Conservation (phyloP, 768 basidiomycete genomes). For the Macrolepiota dolichaula region DNA sequence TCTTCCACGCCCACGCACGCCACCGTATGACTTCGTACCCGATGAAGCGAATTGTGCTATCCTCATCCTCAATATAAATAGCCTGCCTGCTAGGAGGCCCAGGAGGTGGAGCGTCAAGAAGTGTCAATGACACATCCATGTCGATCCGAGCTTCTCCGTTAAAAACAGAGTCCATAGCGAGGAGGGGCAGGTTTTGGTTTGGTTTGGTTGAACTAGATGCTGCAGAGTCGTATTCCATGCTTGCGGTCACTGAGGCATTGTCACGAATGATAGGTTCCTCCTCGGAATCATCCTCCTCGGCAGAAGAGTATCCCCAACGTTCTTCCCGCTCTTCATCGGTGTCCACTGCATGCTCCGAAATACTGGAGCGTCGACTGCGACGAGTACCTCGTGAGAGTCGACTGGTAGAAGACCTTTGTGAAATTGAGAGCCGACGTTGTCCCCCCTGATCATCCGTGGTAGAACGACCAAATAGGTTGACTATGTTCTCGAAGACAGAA, state of each 20-base stretch:
- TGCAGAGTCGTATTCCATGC: constrained; percentile 70
- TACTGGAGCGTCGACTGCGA: constrained; percentile 51
- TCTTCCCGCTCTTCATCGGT: constrained; percentile 61
- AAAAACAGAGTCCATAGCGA: constrained; percentile 75
- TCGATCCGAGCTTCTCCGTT: constrained; percentile 83
- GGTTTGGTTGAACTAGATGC: constrained; percentile 56
- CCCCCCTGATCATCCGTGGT: constrained; percentile 35
- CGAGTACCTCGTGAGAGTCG: constrained; percentile 46
- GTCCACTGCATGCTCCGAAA: constrained; percentile 56
- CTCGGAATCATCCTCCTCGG: constrained; percentile 60
- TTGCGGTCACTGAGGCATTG: constrained; percentile 46
- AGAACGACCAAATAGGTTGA: constrained; percentile 59
- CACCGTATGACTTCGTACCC: constrained; percentile 72
- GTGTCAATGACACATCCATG: constrained; percentile 63
- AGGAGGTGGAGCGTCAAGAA: constrained; percentile 66
- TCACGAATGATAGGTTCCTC: constrained; percentile 37
- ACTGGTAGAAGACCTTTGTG: constrained; percentile 53
- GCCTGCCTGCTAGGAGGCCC: constrained; percentile 86
- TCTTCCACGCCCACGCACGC: constrained; percentile 68
- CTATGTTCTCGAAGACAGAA: constrained; percentile 62
- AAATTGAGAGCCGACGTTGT: constrained; percentile 50
- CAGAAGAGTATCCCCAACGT: constrained; percentile 93
- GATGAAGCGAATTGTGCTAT: constrained; percentile 80
- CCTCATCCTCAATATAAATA: constrained; percentile 86
- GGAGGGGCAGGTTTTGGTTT: constrained; percentile 56